These are phyloP conservation scores for Gracilariopsis chorda DNA, from an alignment of 23 red algal genomes.

Conservation along the genomic window DNA sequence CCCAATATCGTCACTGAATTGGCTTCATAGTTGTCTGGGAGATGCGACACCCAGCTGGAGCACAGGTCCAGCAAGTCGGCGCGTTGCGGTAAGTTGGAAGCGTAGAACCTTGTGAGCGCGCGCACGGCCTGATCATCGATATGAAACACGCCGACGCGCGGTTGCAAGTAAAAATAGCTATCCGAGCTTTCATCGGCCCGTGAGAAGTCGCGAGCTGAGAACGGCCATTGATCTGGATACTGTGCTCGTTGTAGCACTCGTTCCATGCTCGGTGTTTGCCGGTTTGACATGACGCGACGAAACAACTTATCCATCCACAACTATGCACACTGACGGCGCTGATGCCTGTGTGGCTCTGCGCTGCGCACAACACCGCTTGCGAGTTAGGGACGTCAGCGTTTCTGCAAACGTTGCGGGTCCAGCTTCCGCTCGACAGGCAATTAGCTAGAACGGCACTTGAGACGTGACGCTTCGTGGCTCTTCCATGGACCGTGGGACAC, in stretches of 20 bases:
- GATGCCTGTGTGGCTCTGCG: background rate
- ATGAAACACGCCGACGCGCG: slow-evolving; percentile 83
- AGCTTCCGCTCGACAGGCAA: no score
- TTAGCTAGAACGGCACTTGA: no score
- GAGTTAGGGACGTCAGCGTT: no score
- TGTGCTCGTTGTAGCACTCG: slow-evolving; percentile 18
- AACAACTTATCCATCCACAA: background rate
- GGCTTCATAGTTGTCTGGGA: slow-evolving; percentile 65
- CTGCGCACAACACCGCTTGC: background rate
- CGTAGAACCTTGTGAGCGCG: slow-evolving; percentile 83
- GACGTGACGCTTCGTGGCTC: no score
- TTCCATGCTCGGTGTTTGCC: background rate
- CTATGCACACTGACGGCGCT: background rate
- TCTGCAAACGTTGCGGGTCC: no score
- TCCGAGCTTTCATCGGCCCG: slow-evolving; percentile 76
- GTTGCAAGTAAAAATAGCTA: slow-evolving; percentile 79
- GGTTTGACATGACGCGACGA: background rate
- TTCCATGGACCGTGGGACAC: no score
- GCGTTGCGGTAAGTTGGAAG: slow-evolving; percentile 25
- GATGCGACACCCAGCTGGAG: slow-evolving; percentile 91
- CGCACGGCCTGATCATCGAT: slow-evolving; percentile 88
- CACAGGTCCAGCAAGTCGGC: slow-evolving; percentile 88
- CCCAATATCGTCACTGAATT: slow-evolving; percentile 70
- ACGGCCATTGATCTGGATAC: slow-evolving; percentile 83
- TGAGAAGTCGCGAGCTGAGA: slow-evolving; percentile 70